These are phyloP conservation scores for Euryodendron excelsum DNA, from an alignment of 148 eudicot species.

Conservation along the genomic window DNA sequence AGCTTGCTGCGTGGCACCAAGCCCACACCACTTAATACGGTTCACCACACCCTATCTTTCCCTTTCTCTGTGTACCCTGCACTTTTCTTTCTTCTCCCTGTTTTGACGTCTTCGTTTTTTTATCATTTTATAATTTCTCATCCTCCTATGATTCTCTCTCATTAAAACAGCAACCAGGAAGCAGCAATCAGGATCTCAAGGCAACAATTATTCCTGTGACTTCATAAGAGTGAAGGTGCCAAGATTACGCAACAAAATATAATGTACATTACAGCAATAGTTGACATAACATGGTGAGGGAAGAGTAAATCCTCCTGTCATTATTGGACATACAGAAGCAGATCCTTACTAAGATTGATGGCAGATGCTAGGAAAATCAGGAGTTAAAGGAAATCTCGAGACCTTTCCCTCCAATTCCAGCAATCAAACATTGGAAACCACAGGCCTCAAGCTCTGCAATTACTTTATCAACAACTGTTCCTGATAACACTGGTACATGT, in stretches of 20 bases:
- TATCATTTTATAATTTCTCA: too few relatives aligned
- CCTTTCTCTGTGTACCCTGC: too few relatives aligned
- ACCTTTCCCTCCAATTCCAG: slow-evolving; percentile 80
- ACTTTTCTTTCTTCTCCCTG: too few relatives aligned
- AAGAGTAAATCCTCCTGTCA: background rate
- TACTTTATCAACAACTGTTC: slow-evolving; percentile 63
- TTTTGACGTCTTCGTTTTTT: too few relatives aligned
- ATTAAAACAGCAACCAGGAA: background rate
- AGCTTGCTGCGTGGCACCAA: too few relatives aligned
- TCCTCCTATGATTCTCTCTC: too few relatives aligned
- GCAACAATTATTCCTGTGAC: background rate
- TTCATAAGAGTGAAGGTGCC: background rate
- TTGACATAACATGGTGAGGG: background rate
- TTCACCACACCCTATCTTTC: too few relatives aligned
- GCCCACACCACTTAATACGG: too few relatives aligned
- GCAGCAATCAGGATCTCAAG: background rate
- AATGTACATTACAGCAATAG: background rate
- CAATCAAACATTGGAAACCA: slow-evolving; percentile 80
- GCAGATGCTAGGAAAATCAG: slow-evolving; percentile 13
- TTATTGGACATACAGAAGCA: background rate
- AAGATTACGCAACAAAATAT: background rate
- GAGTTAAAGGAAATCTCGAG: slow-evolving; percentile 55
- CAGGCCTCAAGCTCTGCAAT: slow-evolving; percentile 67
- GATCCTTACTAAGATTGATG: background rate
- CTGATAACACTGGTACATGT: slow-evolving; percentile 53